Conservation (phyloP, 2,329 filamentous ascomycete genomes). For the Aspergillus alliaceus region DNA sequence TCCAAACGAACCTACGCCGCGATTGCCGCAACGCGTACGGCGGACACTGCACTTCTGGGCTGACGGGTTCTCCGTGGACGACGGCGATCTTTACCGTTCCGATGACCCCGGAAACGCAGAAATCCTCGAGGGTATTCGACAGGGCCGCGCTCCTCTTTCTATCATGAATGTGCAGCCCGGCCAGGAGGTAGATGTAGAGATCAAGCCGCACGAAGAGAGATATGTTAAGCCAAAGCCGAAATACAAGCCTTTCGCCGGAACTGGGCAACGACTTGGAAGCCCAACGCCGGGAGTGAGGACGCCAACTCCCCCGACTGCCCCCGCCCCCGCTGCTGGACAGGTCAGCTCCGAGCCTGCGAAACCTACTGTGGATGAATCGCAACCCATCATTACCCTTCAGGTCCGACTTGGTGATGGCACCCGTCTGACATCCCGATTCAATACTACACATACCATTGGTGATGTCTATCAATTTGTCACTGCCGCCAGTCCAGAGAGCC, state of each 20-base stretch:
- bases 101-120: conserved; percentile 63
- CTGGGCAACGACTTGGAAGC: conserved; percentile 62
- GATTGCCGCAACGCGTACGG: conserved; percentile 52
- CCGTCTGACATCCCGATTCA: conserved; percentile 61
- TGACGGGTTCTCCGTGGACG: conserved; percentile 66
- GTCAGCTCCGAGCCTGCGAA: conserved; percentile 31
- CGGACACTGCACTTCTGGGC: conserved; percentile 65
- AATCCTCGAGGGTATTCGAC: conserved; percentile 63
- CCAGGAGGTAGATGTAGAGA: conserved; percentile 65
- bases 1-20: conserved; percentile 44
- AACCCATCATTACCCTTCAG: conserved; percentile 60
- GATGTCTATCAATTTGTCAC: conserved; percentile 64
- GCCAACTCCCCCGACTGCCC: conserved; percentile 32
- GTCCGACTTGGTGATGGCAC: conserved; percentile 65
- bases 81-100: conserved; percentile 62
- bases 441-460: conserved; percentile 64
- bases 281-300: conserved; percentile 57
- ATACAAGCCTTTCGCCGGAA: conserved; percentile 63
- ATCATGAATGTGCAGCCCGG: conserved; percentile 63
- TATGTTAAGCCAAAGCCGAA: conserved; percentile 64
- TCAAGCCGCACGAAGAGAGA: conserved; percentile 64
- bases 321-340: conserved; percentile 17
- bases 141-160: conserved; percentile 61
- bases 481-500: conserved; percentile 51
- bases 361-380: conserved; percentile 56